Conservation (phyloP, 331 rosid species). For the Pyrus hybrid region DNA sequence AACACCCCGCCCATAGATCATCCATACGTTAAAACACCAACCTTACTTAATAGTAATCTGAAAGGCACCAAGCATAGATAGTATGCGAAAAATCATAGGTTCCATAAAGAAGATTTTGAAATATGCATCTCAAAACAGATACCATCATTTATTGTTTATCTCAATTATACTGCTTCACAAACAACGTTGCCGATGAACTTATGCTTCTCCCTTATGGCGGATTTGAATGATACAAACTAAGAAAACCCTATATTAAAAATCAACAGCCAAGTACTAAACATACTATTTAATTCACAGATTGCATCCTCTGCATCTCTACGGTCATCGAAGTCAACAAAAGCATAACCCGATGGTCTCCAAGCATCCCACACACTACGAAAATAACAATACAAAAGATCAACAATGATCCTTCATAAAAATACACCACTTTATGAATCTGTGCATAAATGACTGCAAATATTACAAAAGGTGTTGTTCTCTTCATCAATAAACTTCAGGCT, state of each 20-base stretch:
- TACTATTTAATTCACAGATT: constrained; percentile 90
- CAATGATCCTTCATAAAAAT: not conserved
- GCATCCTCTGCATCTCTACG: constrained; percentile 89
- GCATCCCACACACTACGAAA: constrained; percentile 64
- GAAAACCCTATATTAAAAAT: not conserved
- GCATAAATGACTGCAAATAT: not conserved
- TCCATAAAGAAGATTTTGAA: not conserved
- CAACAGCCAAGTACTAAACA: not conserved
- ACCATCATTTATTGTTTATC: not conserved
- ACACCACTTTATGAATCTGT: not conserved
- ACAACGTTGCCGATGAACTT: not conserved
- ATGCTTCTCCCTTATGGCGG: not conserved
- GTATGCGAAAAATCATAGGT: too few relatives aligned
- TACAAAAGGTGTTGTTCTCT: too few relatives aligned
- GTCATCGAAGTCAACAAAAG: constrained; percentile 93
- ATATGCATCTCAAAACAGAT: not conserved
- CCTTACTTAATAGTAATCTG: too few relatives aligned
- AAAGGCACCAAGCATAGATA: too few relatives aligned
- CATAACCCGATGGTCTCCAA: constrained; percentile 98
- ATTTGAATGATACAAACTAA: not conserved
- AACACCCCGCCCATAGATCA: too few relatives aligned
- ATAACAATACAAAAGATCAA: not conserved
- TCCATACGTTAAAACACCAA: too few relatives aligned
- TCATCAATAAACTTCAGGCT: too few relatives aligned
- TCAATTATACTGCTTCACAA: not conserved